Percentiles rank a stretch among this genome's conserved stretches.
Evolutionary conservation across 352 stramenopile genomes (phyloP).

Genomic region (Thalassiosira livingstoniorum): DNA sequence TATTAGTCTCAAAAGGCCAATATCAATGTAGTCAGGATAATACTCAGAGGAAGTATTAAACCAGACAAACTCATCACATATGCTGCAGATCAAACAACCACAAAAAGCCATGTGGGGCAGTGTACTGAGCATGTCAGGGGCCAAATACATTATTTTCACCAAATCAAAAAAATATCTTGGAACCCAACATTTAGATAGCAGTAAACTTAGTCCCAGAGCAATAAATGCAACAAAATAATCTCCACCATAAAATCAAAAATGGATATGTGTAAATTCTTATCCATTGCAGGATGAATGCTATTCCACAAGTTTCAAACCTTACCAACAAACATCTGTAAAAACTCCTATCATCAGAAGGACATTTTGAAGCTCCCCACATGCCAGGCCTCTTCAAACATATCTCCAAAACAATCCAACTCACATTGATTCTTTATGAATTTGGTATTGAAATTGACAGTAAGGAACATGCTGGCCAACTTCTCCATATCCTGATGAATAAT

Average conservation of each 20-base stretch:
- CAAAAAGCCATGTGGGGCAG: neutral
- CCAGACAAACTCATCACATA: no score
- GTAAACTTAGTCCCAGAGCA: neutral
- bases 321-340: neutral
- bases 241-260: neutral
- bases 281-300: neutral
- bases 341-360: neutral
- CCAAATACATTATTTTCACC: no score
- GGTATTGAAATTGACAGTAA: neutral
- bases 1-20: neutral
- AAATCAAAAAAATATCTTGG: no score
- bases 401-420: neutral
- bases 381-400: slow-evolving; percentile 3
- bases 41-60: neutral
- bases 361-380: neutral
- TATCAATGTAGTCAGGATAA: neutral
- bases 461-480: no score
- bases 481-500: no score
- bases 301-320: neutral
- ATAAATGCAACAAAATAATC: neutral
- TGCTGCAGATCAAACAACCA: neutral
- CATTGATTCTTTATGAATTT: slow-evolving; percentile 5
- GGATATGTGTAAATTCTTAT: neutral
- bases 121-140: no score
- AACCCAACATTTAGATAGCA: neutral